Percentiles rank a stretch among this genome's conserved stretches.
phyloP scores from a whole-genome alignment of 495 filamentous ascomycete species.

The Hypoxylon perforatum region DNA sequence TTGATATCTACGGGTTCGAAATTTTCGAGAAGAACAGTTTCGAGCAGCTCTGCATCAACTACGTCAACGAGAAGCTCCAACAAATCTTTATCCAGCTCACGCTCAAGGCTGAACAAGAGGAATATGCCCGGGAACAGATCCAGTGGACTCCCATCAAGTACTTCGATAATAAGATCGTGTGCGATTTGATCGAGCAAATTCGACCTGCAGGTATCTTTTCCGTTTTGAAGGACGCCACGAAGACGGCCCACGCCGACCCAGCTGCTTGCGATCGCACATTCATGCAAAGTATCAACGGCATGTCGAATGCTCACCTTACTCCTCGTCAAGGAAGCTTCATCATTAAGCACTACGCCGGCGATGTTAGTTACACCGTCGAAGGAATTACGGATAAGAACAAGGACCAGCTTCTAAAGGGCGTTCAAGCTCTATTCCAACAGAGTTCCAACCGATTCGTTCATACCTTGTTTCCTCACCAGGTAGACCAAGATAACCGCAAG shows the following conservation, averaged over 20 bases:
- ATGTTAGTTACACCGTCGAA: slow-evolving; percentile 93
- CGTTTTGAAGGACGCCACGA: slow-evolving; percentile 96
- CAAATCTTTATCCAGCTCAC: slow-evolving; percentile 99
- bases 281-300: slow-evolving; percentile 87
- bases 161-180: slow-evolving; percentile 99
- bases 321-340: slow-evolving; percentile 95
- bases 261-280: slow-evolving; percentile 95
- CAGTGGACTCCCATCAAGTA: slow-evolving; percentile 99
- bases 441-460: slow-evolving; percentile 89
- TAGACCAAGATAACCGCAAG: slow-evolving; percentile 95
- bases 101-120: slow-evolving; percentile 95
- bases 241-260: slow-evolving; percentile 95
- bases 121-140: slow-evolving; percentile 96
- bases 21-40: slow-evolving; percentile 99
- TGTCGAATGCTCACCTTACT: slow-evolving; percentile 91
- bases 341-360: slow-evolving; percentile 98
- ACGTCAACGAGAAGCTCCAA: slow-evolving; percentile 99
- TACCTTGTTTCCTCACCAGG: slow-evolving; percentile 87
- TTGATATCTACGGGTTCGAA: slow-evolving; percentile 99
- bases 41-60: slow-evolving; percentile 99
- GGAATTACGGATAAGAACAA: slow-evolving; percentile 99
- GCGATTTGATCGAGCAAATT: slow-evolving; percentile 94
- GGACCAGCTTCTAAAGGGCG: slow-evolving; percentile 93
- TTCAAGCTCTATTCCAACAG: slow-evolving; percentile 85
- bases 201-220: slow-evolving; percentile 94